A percentile compares a stretch with the other conserved stretches of the same genome.
Evolutionary conservation across 2,329 filamentous ascomycete genomes (phyloP).

Genomic region (Fusarium ramigenum): DNA sequence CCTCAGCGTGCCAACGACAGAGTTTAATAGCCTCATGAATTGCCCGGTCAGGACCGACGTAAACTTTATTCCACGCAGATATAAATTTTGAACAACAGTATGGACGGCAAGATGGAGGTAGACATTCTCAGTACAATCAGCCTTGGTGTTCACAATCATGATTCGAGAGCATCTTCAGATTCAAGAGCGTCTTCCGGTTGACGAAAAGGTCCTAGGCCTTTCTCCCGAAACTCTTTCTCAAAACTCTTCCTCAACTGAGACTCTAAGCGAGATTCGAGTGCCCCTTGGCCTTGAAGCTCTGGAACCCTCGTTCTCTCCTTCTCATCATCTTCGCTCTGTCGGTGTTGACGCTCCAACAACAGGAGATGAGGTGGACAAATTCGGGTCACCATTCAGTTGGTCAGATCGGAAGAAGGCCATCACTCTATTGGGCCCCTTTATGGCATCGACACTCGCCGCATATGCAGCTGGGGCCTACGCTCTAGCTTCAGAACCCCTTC

Average conservation of each 20-base stretch:
- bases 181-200: neutral
- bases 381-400: slow-evolving; percentile 20
- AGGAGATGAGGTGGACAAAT: neutral
- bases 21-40: neutral
- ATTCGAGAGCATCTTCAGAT: neutral
- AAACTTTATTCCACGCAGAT: neutral
- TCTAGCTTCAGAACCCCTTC: slow-evolving; percentile 64
- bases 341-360: neutral
- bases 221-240: neutral
- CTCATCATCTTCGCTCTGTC: neutral
- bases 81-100: neutral
- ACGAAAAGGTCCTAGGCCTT: neutral
- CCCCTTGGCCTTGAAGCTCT: slow-evolving; percentile 9
- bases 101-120: neutral
- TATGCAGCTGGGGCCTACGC: slow-evolving; percentile 72
- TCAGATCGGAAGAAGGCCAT: slow-evolving; percentile 25
- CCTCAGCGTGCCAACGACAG: neutral
- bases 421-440: slow-evolving; percentile 37
- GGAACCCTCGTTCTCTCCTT: neutral
- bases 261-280: neutral
- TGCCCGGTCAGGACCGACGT: neutral
- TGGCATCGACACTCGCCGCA: slow-evolving; percentile 67
- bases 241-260: neutral
- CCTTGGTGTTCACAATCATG: neutral
- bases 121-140: accelerated